Base-by-base conservation (phyloP, 805 yeast species). In the Saturnispora hagleri region DNA sequence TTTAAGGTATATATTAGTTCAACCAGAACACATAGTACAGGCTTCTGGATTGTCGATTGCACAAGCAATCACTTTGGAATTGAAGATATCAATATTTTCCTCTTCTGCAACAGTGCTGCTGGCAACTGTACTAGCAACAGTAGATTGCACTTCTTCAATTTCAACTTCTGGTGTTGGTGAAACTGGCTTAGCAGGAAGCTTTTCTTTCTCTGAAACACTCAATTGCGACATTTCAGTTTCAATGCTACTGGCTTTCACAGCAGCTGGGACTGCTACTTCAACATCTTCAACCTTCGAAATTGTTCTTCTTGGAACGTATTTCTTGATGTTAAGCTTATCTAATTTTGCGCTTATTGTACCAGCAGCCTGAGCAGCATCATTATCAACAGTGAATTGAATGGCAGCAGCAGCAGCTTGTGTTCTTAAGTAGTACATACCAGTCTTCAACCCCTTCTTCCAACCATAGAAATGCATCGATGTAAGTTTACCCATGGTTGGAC, bases 21-120 rank as follows among this genome's bases (percentile, higher is more conserved):
- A 93, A 74, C 98, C 98, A 54, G 98, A 91, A 76, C 99, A 93
- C 98, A 93, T 93, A 66, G 91, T 91, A 73, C 99, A 91, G 48
- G 98, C 81, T 73, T 88, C 98, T 54, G 97, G 97, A 74, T 93
- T 91, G 69, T 86, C 83, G 68, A 93, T 89, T 52, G 97, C 95
- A 76, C 99, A 91, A 35, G 97, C 97, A 71, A 91, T 82, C 34
- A 86, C 98, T 71, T 90, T 84, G 26, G 95, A 85, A 69, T 91
- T 88, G 78, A 74, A 93, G 61, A 91, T 91, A 68, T 91, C 96
- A 53, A 74, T 81, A 60, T 83, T 91, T 20, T 50, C 60, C 28
- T 50, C 60, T 31, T 61, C 68, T 17, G 53, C 55, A 43, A 51
- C 56, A 46, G 49, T 36, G 4, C 26, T 49, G 6, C 35, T 40